phyloP scores from a whole-genome alignment of 2,329 filamentous ascomycete genomes.

The Blastomyces silverae region DNA sequence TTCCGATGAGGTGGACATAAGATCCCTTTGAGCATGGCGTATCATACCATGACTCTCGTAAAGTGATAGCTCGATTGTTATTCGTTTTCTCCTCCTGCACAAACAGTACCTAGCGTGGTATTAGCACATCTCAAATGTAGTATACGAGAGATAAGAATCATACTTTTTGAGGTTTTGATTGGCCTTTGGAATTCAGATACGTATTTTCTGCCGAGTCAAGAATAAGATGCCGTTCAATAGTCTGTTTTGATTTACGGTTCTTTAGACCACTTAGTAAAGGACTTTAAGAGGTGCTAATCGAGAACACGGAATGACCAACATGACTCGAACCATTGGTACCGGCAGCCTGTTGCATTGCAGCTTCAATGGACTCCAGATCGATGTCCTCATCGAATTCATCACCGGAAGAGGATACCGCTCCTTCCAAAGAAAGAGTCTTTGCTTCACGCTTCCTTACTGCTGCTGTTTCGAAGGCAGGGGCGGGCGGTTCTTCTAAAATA shows the following conservation, averaged over 20 bases:
- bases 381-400: constrained; percentile 68
- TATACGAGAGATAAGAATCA: constrained; percentile 27
- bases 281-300: constrained; percentile 20
- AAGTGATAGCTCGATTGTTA: constrained; percentile 58
- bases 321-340: constrained; percentile 64
- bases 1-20: constrained; percentile 79
- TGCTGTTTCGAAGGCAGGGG: neutral
- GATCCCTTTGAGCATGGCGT: constrained; percentile 67
- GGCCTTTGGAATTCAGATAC: constrained; percentile 59
- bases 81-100: constrained; percentile 71
- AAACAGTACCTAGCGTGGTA: constrained; percentile 58
- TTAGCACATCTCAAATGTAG: constrained; percentile 16
- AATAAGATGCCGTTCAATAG: constrained; percentile 81
- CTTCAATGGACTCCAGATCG: constrained; percentile 59
- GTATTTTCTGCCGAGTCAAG: constrained; percentile 63
- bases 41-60: constrained; percentile 81
- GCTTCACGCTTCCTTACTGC: constrained; percentile 25
- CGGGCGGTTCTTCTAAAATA: neutral
- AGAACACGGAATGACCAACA: constrained; percentile 44
- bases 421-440: constrained; percentile 36
- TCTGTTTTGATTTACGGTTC: constrained; percentile 56
- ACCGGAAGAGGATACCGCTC: constrained; percentile 50
- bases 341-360: constrained; percentile 51
- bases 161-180: constrained; percentile 65
- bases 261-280: constrained; percentile 59